phyloP scores from a whole-genome alignment of 371 early-diverging fungal genomes.

The Chytridium lagenaria region DNA sequence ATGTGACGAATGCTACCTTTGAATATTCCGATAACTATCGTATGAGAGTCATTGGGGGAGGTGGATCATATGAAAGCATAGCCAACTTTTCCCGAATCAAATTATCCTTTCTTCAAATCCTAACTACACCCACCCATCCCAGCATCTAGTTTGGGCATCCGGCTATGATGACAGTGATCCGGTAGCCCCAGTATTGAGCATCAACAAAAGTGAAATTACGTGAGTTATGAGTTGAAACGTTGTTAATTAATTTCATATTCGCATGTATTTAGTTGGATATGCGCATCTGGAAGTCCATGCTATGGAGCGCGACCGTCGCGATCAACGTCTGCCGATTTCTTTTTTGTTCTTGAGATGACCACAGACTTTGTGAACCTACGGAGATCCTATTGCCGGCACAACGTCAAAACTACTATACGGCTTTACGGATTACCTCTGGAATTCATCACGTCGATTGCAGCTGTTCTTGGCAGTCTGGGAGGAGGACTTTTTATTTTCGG shows the following conservation, averaged over 20 bases:
- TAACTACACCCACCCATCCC: neutral
- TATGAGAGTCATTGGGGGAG: constrained; percentile 5
- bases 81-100: neutral
- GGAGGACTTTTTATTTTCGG: neutral
- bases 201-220: constrained; percentile 11
- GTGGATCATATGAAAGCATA: neutral
- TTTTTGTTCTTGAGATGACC: constrained; percentile 7
- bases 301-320: constrained; percentile 4
- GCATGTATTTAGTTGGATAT: constrained; percentile 10
- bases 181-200: neutral
- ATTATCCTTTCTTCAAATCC: neutral
- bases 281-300: constrained; percentile 19
- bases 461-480: neutral
- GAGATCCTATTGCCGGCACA: constrained; percentile 11
- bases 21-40: neutral
- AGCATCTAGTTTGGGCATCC: neutral
- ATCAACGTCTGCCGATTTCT: constrained; percentile 9
- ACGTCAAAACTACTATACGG: neutral
- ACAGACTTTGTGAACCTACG: neutral
- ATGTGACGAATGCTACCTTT: neutral
- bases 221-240: neutral
- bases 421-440: constrained; percentile 18
- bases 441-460: constrained; percentile 1
- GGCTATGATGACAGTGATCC: neutral
- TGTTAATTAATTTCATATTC: neutral